Evolutionary conservation across 2,329 filamentous ascomycete genomes (phyloP).

Genomic region (Intubia oerlemansii): DNA sequence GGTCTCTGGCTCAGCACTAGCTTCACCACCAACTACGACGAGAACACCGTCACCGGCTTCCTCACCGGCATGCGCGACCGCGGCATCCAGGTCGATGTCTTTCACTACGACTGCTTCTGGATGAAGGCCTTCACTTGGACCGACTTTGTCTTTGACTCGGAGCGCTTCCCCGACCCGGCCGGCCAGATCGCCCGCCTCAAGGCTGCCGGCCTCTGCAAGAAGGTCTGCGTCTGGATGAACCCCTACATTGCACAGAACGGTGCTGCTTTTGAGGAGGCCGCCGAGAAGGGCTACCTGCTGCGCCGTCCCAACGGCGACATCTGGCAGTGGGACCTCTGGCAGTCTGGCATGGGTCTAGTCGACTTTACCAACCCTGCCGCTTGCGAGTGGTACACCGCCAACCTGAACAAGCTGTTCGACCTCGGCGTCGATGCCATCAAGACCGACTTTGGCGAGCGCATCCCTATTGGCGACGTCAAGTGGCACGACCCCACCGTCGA

Average conservation of each 20-base stretch:
- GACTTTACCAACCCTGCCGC: slow-evolving; percentile 57
- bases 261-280: slow-evolving; percentile 40
- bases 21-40: slow-evolving; percentile 54
- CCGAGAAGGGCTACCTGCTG: slow-evolving; percentile 45
- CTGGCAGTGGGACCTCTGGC: slow-evolving; percentile 62
- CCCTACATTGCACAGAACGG: slow-evolving; percentile 52
- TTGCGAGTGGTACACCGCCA: slow-evolving; percentile 38
- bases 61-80: slow-evolving; percentile 46
- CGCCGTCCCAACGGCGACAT: slow-evolving; percentile 47
- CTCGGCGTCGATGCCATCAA: slow-evolving; percentile 52
- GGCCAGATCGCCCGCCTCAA: slow-evolving; percentile 44
- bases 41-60: slow-evolving; percentile 44
- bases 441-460: slow-evolving; percentile 56
- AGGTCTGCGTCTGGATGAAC: slow-evolving; percentile 59
- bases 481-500: slow-evolving; percentile 40
- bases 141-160: slow-evolving; percentile 48
- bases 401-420: slow-evolving; percentile 42
- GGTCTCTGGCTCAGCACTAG: slow-evolving; percentile 59
- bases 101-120: slow-evolving; percentile 65
- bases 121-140: slow-evolving; percentile 58
- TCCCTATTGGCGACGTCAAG: slow-evolving; percentile 41
- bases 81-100: slow-evolving; percentile 45
- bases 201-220: slow-evolving; percentile 33
- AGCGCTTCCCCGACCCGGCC: slow-evolving; percentile 46
- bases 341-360: slow-evolving; percentile 53